Evolutionary conservation across 106 monocot species (phyloP), one percentile per base, ranked within the genome.

Genomic region (Acorus calamus): DNA sequence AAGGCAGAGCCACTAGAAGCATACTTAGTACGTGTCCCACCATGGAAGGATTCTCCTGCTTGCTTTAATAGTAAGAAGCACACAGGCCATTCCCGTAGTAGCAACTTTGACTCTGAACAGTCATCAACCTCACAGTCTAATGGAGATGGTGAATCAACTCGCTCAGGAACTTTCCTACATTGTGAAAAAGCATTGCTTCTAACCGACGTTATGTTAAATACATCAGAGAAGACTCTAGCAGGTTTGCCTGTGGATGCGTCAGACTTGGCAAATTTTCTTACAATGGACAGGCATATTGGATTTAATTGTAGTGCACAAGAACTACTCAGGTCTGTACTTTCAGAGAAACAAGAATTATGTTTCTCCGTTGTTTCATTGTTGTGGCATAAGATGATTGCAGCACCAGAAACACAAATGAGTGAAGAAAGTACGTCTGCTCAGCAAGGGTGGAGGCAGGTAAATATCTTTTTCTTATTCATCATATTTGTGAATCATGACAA

Each of bases 391-490:
- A 67, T 98, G 58, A 80, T 98, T 61, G 83, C 81, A 42, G 82
- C 85, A 45, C 96, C 90, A 47, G 91, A 91, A 77, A 86, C 85
- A 51, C 73, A 91, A 78, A 83, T 92, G 87, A 76, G 69, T 69
- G 83, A 80, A 9, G 96, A 98, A 69, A 79, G 96, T 71, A 98
- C 87, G 11, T 91, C 91, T 11, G 85, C 96, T 47, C 96, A 91
- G 63, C 96, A 92, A 67, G 96, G 91, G 9, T 96, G 96, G 96
- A 87, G 84, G 55, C 84, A 91, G 91, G 96, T 87, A 86, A 49
- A 28, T 28, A 47, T 7, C 5, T 52, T 46, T 46, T 46, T 61
- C 61, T 6, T 44, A 6, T 44, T 44, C 10, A 6, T 3, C 61
- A 46, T 9, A 46, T 7, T 41, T 28, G 28, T 28, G 28, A 28